Percentiles rank a stretch among this genome's conserved stretches.
These are phyloP conservation scores for Penicillium sp. DNA, from an alignment of 2,329 filamentous ascomycete genomes.

Conservation along the genomic window DNA sequence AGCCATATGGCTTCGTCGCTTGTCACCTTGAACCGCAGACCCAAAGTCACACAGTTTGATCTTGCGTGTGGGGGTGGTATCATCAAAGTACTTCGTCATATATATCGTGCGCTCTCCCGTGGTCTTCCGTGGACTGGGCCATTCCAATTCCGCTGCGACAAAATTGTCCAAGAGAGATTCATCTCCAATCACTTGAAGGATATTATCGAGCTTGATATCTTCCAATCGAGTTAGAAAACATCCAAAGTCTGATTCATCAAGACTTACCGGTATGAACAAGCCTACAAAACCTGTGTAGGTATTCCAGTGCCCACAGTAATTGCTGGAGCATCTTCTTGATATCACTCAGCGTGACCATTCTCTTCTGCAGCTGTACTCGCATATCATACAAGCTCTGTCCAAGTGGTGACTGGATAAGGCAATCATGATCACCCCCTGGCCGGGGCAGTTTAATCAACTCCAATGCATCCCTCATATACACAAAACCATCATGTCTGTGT, in stretches of 20 bases:
- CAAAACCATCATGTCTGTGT: not conserved
- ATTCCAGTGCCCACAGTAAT: constrained; percentile 6
- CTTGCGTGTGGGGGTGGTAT: constrained; percentile 3
- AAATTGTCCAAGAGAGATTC: constrained; percentile 32
- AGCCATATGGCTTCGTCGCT: constrained; percentile 41
- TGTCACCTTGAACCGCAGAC: constrained; percentile 33
- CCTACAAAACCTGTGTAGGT: constrained; percentile 20
- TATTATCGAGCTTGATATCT: constrained; percentile 44
- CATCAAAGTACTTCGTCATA: not conserved
- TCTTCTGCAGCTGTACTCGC: too few relatives aligned
- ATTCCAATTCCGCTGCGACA: constrained; percentile 29
- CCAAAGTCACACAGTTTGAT: constrained; percentile 37
- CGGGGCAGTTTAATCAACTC: constrained; percentile 27
- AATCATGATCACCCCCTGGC: constrained; percentile 23
- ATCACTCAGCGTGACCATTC: too few relatives aligned
- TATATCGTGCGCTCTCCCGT: not conserved
- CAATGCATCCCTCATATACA: constrained; percentile 1
- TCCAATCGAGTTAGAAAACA: not conserved
- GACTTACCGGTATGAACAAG: constrained; percentile 42
- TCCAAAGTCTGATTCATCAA: not conserved
- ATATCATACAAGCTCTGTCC: constrained; percentile 27
- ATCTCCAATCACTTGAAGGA: constrained; percentile 35
- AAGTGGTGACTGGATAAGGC: constrained; percentile 33
- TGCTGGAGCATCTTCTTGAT: not conserved
- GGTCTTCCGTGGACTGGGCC: constrained; percentile 30